A percentile compares a stretch with the other conserved stretches of the same genome.
phyloP scores from a whole-genome alignment of 352 stramenopile species.

The Phytophthora nicotianae region DNA sequence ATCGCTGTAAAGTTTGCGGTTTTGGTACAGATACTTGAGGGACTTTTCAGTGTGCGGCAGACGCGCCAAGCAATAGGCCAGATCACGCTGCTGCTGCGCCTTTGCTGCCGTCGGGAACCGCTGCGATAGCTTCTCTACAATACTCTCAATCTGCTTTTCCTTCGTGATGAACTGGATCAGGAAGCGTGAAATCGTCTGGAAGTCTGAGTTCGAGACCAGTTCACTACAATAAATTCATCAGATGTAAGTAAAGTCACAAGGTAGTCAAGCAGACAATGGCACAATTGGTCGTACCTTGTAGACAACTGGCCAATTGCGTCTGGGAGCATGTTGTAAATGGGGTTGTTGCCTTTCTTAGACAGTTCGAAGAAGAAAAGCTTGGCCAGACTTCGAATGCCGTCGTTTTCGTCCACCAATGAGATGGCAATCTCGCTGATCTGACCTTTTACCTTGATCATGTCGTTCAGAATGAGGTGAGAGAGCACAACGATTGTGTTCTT shows the following conservation, averaged over 20 bases:
- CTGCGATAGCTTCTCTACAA: constrained; percentile 93
- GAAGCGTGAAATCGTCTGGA: constrained; percentile 95
- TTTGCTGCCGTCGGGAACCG: constrained; percentile 90
- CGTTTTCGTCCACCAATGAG: constrained; percentile 94
- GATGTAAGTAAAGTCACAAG: neutral
- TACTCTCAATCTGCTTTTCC: constrained; percentile 90
- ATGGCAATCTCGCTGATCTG: constrained; percentile 96
- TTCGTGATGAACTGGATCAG: constrained; percentile 98
- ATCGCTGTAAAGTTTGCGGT: constrained; percentile 89
- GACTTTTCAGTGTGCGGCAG: constrained; percentile 95
- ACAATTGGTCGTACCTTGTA: constrained; percentile 45
- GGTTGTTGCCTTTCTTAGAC: constrained; percentile 96
- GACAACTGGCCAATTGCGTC: constrained; percentile 96
- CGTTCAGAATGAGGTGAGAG: constrained; percentile 98
- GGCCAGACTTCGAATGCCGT: constrained; percentile 92
- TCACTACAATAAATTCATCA: constrained; percentile 34
- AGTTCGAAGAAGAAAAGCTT: constrained; percentile 97
- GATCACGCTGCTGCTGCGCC: constrained; percentile 74
- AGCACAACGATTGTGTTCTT: constrained; percentile 98
- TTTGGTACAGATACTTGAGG: constrained; percentile 92
- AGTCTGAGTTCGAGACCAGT: constrained; percentile 88
- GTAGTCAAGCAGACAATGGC: neutral
- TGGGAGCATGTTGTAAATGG: constrained; percentile 99
- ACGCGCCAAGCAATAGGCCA: constrained; percentile 95
- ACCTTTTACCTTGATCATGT: constrained; percentile 99